Evolutionary conservation across 108 stramenopile species (phyloP).

Genomic region (Pseudonitzschia pungens): DNA sequence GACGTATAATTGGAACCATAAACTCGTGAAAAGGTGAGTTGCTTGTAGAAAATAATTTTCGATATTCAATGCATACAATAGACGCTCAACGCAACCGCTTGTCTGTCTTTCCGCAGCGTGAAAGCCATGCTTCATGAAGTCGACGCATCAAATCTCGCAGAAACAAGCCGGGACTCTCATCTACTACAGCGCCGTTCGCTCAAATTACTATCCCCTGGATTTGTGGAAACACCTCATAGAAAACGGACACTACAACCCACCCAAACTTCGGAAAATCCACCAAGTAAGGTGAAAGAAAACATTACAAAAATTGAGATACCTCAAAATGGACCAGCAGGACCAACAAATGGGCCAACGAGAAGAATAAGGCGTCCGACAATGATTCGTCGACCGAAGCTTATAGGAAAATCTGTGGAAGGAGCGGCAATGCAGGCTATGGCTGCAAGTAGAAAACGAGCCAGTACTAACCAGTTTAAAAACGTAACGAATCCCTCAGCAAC

Average conservation of each 20-base stretch:
- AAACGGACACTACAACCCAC: neutral
- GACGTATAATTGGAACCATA: slow-evolving; percentile 53
- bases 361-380: slow-evolving; percentile 55
- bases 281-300: slow-evolving; percentile 5
- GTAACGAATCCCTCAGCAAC: slow-evolving; percentile 5
- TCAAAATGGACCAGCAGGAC: neutral
- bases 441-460: slow-evolving; percentile 52
- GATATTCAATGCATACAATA: no score
- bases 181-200: slow-evolving; percentile 19
- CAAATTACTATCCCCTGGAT: slow-evolving; percentile 9
- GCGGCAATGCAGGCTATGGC: slow-evolving; percentile 78
- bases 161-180: neutral
- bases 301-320: neutral
- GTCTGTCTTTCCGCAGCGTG: neutral
- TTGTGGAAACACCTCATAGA: neutral
- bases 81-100: neutral
- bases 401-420: slow-evolving; percentile 79
- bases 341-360: slow-evolving; percentile 15
- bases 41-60: no score
- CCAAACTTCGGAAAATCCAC: neutral
- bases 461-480: slow-evolving; percentile 44
- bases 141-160: neutral
- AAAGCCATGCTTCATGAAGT: slow-evolving; percentile 5
- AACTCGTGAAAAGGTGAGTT: slow-evolving; percentile 38
- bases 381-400: slow-evolving; percentile 69